phyloP scores from a whole-genome alignment of 1,284 basidiomycete genomes.

The Fistulinella staudtii region DNA sequence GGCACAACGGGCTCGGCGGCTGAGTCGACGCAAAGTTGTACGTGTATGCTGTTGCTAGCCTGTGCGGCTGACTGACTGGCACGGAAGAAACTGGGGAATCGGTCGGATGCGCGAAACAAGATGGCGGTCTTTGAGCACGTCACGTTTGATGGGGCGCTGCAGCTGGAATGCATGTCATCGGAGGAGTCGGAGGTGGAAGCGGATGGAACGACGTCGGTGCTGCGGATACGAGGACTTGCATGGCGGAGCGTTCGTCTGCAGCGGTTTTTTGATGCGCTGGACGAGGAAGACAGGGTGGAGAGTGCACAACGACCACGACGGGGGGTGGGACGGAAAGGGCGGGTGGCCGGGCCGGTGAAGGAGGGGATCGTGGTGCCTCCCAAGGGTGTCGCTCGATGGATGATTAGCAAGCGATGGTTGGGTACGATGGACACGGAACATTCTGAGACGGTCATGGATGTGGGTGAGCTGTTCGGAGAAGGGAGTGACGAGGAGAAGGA shows the following conservation, averaged over 20 bases:
- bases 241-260: constrained; percentile 63
- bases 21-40: constrained; percentile 59
- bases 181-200: constrained; percentile 64
- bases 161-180: constrained; percentile 73
- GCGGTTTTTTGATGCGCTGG: constrained; percentile 54
- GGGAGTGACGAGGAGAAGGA: no score
- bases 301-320: constrained; percentile 49
- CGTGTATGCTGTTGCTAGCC: constrained; percentile 19
- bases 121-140: constrained; percentile 51
- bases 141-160: constrained; percentile 63
- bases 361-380: constrained; percentile 64
- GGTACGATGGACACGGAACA: no score
- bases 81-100: constrained; percentile 64
- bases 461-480: no score
- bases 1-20: constrained; percentile 53
- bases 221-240: constrained; percentile 51
- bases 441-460: no score
- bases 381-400: constrained; percentile 61
- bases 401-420: constrained; percentile 67
- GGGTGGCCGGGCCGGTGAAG: constrained; percentile 51
- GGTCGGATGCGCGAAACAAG: constrained; percentile 53
- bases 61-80: constrained; percentile 1
- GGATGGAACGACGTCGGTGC: constrained; percentile 31
- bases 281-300: constrained; percentile 50
- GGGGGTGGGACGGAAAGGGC: constrained; percentile 50